A percentile compares a stretch with the other conserved stretches of the same genome.
phyloP scores from a whole-genome alignment of 805 yeast species.

The Saturnispora hagleri region DNA sequence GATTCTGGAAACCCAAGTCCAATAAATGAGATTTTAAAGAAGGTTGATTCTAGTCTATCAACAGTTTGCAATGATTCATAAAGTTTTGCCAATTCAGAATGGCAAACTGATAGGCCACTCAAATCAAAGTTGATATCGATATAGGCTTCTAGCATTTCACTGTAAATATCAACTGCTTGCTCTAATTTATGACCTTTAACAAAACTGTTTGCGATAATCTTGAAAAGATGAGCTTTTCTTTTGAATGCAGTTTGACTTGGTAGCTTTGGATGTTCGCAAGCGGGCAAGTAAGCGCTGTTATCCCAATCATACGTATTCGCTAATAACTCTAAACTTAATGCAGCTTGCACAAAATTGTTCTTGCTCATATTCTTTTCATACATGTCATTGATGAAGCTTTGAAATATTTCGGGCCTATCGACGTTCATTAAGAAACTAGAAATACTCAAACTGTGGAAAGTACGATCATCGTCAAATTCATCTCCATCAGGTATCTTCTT shows the following conservation, averaged over 20 bases:
- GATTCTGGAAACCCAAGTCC: conserved; percentile 81
- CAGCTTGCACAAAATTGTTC: conserved; percentile 71
- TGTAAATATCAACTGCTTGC: conserved; percentile 70
- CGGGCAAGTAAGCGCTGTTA: conserved; percentile 44
- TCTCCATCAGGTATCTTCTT: conserved; percentile 69
- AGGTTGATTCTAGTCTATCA: conserved; percentile 69
- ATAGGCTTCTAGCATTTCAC: conserved; percentile 69
- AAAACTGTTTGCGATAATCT: conserved; percentile 61
- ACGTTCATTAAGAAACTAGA: conserved; percentile 70
- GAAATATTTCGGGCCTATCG: conserved; percentile 69
- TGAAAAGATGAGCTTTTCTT: conserved; percentile 64
- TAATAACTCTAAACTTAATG: conserved; percentile 65
- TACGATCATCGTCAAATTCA: conserved; percentile 81
- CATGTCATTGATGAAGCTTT: conserved; percentile 69
- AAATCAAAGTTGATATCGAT: conserved; percentile 66
- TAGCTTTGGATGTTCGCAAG: conserved; percentile 55
- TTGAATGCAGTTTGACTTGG: conserved; percentile 78
- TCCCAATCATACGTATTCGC: conserved; percentile 75
- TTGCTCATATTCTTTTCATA: conserved; percentile 53
- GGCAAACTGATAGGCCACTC: conserved; percentile 63
- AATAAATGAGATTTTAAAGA: conserved; percentile 67
- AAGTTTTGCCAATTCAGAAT: conserved; percentile 56
- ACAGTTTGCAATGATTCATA: conserved; percentile 57
- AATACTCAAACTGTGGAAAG: conserved; percentile 68
- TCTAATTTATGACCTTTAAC: conserved; percentile 66